These are phyloP conservation scores for Dioszegia crocea DNA, from an alignment of 768 basidiomycete genomes.

Conservation along the genomic window DNA sequence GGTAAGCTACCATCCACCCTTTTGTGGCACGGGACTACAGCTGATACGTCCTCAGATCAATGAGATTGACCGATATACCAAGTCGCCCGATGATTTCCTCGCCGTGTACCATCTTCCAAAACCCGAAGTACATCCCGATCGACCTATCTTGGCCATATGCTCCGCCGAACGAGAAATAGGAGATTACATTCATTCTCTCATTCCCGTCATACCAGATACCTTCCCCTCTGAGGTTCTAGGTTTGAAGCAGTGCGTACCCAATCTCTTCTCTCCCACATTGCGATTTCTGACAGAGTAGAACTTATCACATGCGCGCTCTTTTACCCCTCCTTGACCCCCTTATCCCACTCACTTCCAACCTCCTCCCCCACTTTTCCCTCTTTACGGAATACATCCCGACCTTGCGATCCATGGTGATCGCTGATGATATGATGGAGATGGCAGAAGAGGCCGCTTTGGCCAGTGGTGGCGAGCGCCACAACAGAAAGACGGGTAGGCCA, in stretches of 20 bases:
- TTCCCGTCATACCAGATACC: background rate
- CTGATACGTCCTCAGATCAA: constrained; percentile 8
- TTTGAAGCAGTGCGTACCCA: background rate
- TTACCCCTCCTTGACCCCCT: constrained; percentile 55
- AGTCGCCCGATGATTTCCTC: constrained; percentile 27
- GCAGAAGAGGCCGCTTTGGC: constrained; percentile 35
- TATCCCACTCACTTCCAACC: constrained; percentile 53
- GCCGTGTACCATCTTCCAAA: constrained; percentile 25
- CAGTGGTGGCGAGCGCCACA: constrained; percentile 31
- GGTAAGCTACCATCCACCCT: constrained; percentile 48
- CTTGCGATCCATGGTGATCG: constrained; percentile 61
- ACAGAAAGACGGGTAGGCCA: constrained; percentile 44
- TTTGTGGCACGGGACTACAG: background rate
- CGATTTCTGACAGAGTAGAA: constrained; percentile 9
- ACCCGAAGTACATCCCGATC: constrained; percentile 20
- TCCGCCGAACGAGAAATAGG: background rate
- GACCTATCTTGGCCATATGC: constrained; percentile 17
- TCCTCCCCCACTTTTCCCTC: constrained; percentile 55
- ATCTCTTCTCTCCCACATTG: too few relatives aligned
- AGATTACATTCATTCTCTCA: background rate
- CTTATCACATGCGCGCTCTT: constrained; percentile 25
- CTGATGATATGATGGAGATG: constrained; percentile 57
- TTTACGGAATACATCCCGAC: constrained; percentile 69
- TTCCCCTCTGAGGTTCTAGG: background rate
- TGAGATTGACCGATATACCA: constrained; percentile 9